phyloP scores from a whole-genome alignment of 371 early-diverging fungal genomes.

The Phascolomyces articulosus region DNA sequence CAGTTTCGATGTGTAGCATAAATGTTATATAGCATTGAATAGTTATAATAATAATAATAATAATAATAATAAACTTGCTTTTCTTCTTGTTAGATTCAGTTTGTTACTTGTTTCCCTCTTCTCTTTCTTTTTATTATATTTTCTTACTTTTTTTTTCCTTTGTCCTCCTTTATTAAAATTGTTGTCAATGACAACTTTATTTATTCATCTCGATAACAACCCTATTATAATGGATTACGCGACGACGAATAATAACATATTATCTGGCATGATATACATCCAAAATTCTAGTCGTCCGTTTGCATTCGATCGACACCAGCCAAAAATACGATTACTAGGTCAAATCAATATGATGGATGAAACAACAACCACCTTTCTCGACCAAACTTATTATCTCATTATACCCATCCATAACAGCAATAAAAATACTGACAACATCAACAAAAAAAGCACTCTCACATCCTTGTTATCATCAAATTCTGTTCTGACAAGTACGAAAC shows the following conservation, averaged over 20 bases:
- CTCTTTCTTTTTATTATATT: too few species aligned
- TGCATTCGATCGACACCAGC: neutral
- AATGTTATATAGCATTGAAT: too few species aligned
- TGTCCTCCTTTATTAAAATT: neutral
- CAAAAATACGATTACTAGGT: slow-evolving; percentile 2
- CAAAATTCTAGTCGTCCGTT: neutral
- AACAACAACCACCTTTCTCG: neutral
- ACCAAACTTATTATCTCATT: neutral
- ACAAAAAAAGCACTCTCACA: neutral
- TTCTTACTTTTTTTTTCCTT: neutral
- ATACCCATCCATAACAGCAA: neutral
- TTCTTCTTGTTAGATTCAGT: too few species aligned
- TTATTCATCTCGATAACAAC: slow-evolving; percentile 3
- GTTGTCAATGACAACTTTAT: slow-evolving; percentile 3
- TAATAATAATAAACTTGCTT: too few species aligned
- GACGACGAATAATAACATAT: neutral
- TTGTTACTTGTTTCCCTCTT: too few species aligned
- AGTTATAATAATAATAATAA: too few species aligned
- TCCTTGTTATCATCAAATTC: neutral
- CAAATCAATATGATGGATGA: neutral
- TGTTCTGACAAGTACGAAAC: neutral
- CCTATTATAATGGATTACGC: neutral
- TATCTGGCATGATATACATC: neutral
- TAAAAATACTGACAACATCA: neutral
- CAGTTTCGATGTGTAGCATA: too few species aligned